Base-by-base conservation (phyloP, 2,329 filamentous ascomycete species). In the Cercospora janseana region DNA sequence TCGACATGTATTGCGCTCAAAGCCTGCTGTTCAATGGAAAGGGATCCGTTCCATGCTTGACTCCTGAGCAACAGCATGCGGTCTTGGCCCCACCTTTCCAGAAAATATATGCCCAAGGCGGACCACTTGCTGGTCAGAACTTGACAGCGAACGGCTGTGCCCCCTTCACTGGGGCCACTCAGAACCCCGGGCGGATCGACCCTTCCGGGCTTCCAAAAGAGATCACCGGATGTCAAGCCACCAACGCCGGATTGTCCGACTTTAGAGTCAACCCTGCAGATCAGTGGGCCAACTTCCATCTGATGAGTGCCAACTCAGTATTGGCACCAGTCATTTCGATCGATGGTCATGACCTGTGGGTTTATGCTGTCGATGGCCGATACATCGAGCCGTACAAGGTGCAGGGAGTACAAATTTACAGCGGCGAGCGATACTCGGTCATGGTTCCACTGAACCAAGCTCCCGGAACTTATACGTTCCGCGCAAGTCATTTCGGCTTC, bases 341-440 rank as follows among this genome's bases (percentile, higher is more conserved):
- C 15, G 54, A 59, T 16, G 40, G 48, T 1, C 54, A 59, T 31
- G 51, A 50, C 8, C 41, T 57, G 48, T 57, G 49, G 48, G 49
- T 59, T 4, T 57, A 56, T 42, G 54, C 48, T 26, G 49, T 57
- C 12, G 51, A 59, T 50, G 56, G 54, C 9, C 46, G 46, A 18
- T 81, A 79, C 60, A 75, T 82, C 45, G 66, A 75, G 53, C 80
- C 79, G 2, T 69, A 76, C 43, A 69, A 69, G 4, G 76, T 77
- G 0, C 69, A 81, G 6, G 72, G 72, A 8, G 63, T 81, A 16
- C 60, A 63, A 0, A 57, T 81, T 3, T 67, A 68, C 54, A 80
- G 79, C 52, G 79, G 79, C 9, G 76, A 78, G 51, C 72, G 79
- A 5, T 80, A 75, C 59, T 79, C 78, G 0, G 68, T 81, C 1